These are phyloP conservation scores for Colletotrichum karsti DNA, from an alignment of 2,329 filamentous ascomycete species.

Conservation along the genomic window DNA sequence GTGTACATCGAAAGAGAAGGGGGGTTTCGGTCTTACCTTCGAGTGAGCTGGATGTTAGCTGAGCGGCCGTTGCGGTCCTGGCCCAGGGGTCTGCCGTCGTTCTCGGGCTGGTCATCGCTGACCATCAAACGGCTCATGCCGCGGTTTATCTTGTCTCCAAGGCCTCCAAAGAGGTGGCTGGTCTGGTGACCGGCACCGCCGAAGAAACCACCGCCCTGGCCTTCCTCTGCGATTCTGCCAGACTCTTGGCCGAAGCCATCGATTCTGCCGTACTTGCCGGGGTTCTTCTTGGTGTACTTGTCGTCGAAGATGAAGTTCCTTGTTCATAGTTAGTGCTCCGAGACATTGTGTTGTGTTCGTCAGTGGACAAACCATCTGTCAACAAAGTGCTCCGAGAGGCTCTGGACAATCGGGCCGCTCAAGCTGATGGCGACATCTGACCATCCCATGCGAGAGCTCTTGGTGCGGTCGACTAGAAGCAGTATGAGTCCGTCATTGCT, in stretches of 20 bases:
- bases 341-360: background rate
- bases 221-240: conserved; percentile 14
- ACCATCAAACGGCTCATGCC: conserved; percentile 49
- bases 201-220: conserved; percentile 30
- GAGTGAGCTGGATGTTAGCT: conserved; percentile 58
- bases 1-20: background rate
- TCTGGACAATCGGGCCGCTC: conserved; percentile 77
- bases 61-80: conserved; percentile 34
- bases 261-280: conserved; percentile 57
- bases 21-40: conserved; percentile 47
- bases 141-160: conserved; percentile 51
- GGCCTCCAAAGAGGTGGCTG: conserved; percentile 50
- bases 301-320: conserved; percentile 86
- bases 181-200: conserved; percentile 29
- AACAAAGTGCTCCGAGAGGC: conserved; percentile 80
- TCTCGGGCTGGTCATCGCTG: conserved; percentile 37
- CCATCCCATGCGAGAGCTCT: conserved; percentile 91
- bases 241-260: conserved; percentile 24
- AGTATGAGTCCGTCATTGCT: background rate
- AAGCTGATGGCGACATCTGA: conserved; percentile 85
- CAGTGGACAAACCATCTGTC: conserved; percentile 72
- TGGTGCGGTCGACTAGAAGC: conserved; percentile 72
- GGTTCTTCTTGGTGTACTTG: conserved; percentile 72
- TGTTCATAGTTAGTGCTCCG: background rate
- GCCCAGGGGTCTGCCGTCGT: conserved; percentile 23